Base-by-base conservation (phyloP, 179 eudicot species). In the Camellia oleifera region DNA sequence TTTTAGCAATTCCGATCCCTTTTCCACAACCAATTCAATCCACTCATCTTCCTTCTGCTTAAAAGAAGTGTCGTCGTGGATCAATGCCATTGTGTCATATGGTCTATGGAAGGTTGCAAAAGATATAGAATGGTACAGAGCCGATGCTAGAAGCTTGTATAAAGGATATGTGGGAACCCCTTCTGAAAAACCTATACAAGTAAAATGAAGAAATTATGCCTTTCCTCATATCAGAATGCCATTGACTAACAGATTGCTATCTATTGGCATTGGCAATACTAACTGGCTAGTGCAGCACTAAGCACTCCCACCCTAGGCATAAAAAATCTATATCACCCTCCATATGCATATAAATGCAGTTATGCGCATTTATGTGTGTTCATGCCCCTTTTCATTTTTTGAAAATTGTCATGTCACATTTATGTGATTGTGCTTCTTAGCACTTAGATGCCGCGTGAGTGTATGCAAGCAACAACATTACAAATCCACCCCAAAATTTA, bases 121-220 rank as follows among this genome's bases (percentile, higher is more conserved):
- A 60, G 75, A 69, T 70, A 93, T 76, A 71, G 87, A 83, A 52
- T 84, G 88, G 67, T 80, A 78, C 64, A 95, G 85, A 79, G 92
- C 87, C 72, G 87, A 84, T 73, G 93, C 92, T 76, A 95, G 83
- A 61, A 10, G 75, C 88, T 89, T 95, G 88, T 92, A 93, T 46
- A 95, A 79, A 48, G 99, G 99, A 89, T 93, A 88, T 50, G 79
- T 20, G n/a, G 95, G 98, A 82, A 93, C 85, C 57, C 98, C 96
- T 69, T 82, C 83, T 72, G 78, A 82, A 79, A 79, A 14, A 81
- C 81, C 93, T 85, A 85, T 72, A 82, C n/a, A 42, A 14, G 17
- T 11, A 68, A 81, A 75, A 10, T 26, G 20, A 60, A 61, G 1
- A 4, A 75, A 70, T 58, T 48, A 56, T 17, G n/a, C 15, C 40